Conservation (phyloP, 1,139 yeast genomes). For the Scheffersomyces stambukii region DNA sequence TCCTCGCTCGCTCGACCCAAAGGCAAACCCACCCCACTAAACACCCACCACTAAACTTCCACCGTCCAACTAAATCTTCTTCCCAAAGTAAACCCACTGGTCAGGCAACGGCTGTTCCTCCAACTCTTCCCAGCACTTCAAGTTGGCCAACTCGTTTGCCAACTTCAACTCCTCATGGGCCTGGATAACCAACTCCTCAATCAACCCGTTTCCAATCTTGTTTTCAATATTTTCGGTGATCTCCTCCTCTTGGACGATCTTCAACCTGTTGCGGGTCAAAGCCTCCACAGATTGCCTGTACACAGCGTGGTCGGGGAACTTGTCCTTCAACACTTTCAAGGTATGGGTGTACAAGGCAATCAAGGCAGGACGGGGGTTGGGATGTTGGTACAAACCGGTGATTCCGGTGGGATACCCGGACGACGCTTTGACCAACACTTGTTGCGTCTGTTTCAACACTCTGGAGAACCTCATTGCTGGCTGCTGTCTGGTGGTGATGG, state of each 20-base stretch:
- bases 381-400: constrained; percentile 75
- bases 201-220: constrained; percentile 76
- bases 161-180: constrained; percentile 78
- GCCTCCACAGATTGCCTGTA: constrained; percentile 76
- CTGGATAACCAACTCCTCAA: constrained; percentile 78
- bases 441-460: constrained; percentile 47
- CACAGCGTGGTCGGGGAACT: constrained; percentile 67
- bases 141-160: constrained; percentile 62
- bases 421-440: constrained; percentile 62
- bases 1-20: no score
- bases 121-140: constrained; percentile 66
- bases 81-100: constrained; percentile 71
- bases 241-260: constrained; percentile 61
- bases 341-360: constrained; percentile 70
- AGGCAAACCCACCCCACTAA: no score
- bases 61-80: constrained; percentile 34
- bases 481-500: neutral
- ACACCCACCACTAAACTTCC: neutral
- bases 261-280: constrained; percentile 65
- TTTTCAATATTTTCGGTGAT: constrained; percentile 66
- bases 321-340: constrained; percentile 49
- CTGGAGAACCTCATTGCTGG: constrained; percentile 38
- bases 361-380: constrained; percentile 80
- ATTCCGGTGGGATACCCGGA: constrained; percentile 76
- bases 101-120: constrained; percentile 68